Base-by-base conservation (phyloP, 2,329 filamentous ascomycete species). In the Magnaporthiopsis incrustans region DNA sequence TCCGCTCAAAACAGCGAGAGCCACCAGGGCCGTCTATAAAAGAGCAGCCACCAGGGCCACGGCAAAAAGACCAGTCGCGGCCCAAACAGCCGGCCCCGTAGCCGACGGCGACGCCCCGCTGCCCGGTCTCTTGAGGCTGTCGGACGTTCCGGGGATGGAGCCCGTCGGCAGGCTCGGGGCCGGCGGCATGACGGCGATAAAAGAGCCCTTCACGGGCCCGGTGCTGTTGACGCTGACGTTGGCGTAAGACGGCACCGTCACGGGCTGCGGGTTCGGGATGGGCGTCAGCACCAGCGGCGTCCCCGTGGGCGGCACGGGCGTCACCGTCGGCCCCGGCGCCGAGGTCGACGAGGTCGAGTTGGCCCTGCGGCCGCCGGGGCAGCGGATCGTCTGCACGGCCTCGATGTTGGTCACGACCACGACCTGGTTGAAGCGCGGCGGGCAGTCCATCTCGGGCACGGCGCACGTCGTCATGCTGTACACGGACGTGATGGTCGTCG, bases 381-480 rank as follows among this genome's bases (percentile, higher is more conserved):
- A 67, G 26, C 15, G 18, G n/a, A 59, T 65, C 11, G 66, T 61
- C 33, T 38, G 64, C n/a, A 66, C 15, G 11, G 62, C 58, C 32
- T 66, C 63, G 50, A 63, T 27, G 59, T 66, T 35, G 14, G 66
- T 66, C 27, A 64, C 59, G 53, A 67, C 50, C 10, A 67, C 60
- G 7, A 65, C 35, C 63, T 67, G 63, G 22, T 62, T 65, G 50
- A 67, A 60, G 18, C 61, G 63, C 5, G 63, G 25, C 22, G 66
- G 66, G 60, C 66, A 67, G 60, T 67, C 64, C 56, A 67, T 61
- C n/a, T 64, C 65, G 27, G 64, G 60, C n/a, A 65, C 65, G 18
- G 64, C 59, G 58, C 66, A 67, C 33, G 61, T 64, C n/a, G 66
- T 67, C 26, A 67, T 44, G 25, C 59, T 64, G 62, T 66, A 64